phyloP scores from a whole-genome alignment of 345 rosid genomes.

The Clarkia xantiana region DNA sequence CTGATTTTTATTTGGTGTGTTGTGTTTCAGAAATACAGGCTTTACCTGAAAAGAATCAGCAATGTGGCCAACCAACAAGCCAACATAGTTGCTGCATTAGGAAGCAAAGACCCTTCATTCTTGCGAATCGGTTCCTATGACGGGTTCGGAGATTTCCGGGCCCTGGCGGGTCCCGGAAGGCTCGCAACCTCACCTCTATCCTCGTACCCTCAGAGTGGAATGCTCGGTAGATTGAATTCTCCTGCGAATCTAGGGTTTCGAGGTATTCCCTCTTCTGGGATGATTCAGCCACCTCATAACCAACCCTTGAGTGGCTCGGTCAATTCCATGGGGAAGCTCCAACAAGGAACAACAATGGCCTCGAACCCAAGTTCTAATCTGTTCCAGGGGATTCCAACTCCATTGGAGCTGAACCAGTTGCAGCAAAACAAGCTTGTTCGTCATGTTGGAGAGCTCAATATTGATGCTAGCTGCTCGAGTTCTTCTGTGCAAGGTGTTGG shows the following conservation, averaged over 20 bases:
- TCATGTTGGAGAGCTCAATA: constrained; percentile 17
- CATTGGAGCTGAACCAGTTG: constrained; percentile 47
- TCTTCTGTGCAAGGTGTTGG: constrained; percentile 25
- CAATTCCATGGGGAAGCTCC: constrained; percentile 33
- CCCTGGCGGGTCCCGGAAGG: constrained; percentile 34
- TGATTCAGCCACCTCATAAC: constrained; percentile 17
- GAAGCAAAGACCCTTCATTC: constrained; percentile 45
- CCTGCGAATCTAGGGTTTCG: constrained; percentile 49
- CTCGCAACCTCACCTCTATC: constrained; percentile 37
- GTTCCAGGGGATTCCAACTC: constrained; percentile 62
- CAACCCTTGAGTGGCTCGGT: constrained; percentile 21
- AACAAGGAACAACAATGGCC: constrained; percentile 17
- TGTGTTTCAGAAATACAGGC: constrained; percentile 65
- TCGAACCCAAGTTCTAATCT: constrained; percentile 32
- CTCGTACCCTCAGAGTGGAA: constrained; percentile 40
- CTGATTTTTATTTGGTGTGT: background rate
- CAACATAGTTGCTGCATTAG: constrained; percentile 39
- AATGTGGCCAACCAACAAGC: constrained; percentile 33
- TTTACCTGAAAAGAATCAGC: constrained; percentile 58
- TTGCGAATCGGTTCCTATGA: constrained; percentile 38
- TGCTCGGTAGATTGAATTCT: constrained; percentile 53
- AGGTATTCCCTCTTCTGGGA: constrained; percentile 48
- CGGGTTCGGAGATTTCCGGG: constrained; percentile 36
- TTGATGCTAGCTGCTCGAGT: constrained; percentile 23
- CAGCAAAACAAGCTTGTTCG: constrained; percentile 32